A percentile compares a stretch with the other conserved stretches of the same genome.
Evolutionary conservation across 2,329 filamentous ascomycete genomes (phyloP).

Genomic region (Sarocladium kiliense): DNA sequence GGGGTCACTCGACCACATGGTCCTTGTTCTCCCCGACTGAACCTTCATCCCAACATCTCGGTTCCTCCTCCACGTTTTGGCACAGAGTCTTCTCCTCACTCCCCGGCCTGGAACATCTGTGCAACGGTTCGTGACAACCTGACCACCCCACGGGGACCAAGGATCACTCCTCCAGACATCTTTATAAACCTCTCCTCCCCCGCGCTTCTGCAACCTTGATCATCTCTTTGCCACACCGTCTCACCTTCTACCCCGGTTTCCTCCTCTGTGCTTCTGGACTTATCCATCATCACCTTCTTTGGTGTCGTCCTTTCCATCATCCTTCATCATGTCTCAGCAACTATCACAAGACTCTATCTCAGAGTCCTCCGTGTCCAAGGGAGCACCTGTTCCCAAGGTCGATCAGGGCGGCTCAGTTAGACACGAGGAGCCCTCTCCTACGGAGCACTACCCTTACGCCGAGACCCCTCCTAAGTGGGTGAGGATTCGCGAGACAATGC

Average conservation of each 20-base stretch:
- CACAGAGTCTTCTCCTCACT: conserved; percentile 6
- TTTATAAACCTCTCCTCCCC: conserved; percentile 6
- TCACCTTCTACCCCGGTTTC: neutral
- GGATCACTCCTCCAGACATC: neutral
- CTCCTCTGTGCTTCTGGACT: neutral
- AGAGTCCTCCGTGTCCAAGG: conserved; percentile 27
- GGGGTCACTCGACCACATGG: conserved; percentile 2
- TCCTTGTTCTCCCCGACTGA: neutral
- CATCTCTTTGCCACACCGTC: neutral
- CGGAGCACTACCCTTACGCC: neutral
- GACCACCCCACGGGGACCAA: conserved; percentile 8
- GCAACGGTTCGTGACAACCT: conserved; percentile 2
- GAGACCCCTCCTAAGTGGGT: conserved; percentile 38
- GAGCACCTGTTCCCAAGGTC: conserved; percentile 20
- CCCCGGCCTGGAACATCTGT: conserved; percentile 2
- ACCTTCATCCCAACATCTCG: neutral
- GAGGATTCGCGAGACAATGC: conserved; percentile 41
- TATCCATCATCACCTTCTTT: neutral
- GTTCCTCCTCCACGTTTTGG: neutral
- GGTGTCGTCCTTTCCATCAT: neutral
- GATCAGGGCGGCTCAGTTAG: conserved; percentile 22
- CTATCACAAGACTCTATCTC: conserved; percentile 26
- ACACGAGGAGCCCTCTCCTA: conserved; percentile 11
- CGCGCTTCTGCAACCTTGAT: conserved; percentile 1
- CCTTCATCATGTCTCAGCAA: conserved; percentile 21